A percentile compares a stretch with the other conserved stretches of the same genome.
phyloP scores from a whole-genome alignment of 129 eudicot genomes.

The Centella asiatica region DNA sequence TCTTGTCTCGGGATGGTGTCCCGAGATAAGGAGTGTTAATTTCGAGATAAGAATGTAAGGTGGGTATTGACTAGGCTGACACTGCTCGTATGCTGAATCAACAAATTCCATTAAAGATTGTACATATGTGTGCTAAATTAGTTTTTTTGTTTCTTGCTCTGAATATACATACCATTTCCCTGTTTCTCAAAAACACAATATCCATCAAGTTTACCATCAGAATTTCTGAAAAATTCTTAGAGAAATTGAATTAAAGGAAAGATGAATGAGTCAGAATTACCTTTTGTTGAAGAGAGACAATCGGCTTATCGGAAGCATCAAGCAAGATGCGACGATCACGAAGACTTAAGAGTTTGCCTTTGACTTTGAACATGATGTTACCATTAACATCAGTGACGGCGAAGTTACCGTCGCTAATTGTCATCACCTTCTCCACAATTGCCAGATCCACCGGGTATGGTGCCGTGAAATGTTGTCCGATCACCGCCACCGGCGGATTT shows the following conservation, averaged over 20 bases:
- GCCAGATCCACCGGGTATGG: conserved; percentile 32
- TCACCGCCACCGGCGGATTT: conserved; percentile 25
- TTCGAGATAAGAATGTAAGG: no score
- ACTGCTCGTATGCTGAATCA: no score
- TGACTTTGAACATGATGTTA: conserved; percentile 35
- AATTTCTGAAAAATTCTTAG: no score
- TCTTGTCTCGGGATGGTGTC: no score
- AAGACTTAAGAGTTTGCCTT: conserved; percentile 27
- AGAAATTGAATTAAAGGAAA: neutral
- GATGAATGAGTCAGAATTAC: neutral
- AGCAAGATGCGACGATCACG: conserved; percentile 40
- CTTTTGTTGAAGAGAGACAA: conserved; percentile 42
- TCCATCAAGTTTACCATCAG: no score
- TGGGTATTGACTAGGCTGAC: no score
- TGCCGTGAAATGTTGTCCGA: conserved; percentile 28
- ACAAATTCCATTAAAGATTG: no score
- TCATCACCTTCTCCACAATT: conserved; percentile 24
- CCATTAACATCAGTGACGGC: conserved; percentile 33
- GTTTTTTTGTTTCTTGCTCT: no score
- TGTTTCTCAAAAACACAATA: no score
- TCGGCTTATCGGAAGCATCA: conserved; percentile 39
- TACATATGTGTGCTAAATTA: no score
- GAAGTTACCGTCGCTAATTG: conserved; percentile 25
- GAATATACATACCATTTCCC: no score
- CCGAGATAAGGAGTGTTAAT: no score